phyloP scores from a whole-genome alignment of 371 early-diverging fungal genomes.

The Mortierella sp. region DNA sequence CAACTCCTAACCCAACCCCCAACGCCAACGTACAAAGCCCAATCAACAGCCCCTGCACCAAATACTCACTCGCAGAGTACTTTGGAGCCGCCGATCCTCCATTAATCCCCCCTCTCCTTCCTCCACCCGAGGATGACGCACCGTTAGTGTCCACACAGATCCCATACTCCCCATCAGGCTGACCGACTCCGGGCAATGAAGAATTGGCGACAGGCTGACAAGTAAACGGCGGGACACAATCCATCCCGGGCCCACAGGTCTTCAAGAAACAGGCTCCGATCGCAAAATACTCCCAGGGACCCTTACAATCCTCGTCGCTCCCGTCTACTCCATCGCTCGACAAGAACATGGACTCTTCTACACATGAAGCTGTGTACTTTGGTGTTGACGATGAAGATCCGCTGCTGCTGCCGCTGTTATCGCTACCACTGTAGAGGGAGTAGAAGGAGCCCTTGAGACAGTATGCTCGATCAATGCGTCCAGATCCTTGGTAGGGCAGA shows the following conservation, averaged over 20 bases:
- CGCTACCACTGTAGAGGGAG: not conserved
- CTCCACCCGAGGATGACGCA: not conserved
- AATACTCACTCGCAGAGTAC: constrained; percentile 9
- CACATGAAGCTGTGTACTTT: constrained; percentile 4
- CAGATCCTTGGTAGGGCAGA: not conserved
- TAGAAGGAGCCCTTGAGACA: not conserved
- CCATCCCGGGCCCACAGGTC: not conserved
- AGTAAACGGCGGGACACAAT: not conserved
- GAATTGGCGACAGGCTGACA: not conserved
- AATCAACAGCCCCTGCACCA: constrained; percentile 15
- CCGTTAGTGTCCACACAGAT: constrained; percentile 2
- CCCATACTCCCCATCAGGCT: not conserved
- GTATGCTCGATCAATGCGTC: not conserved
- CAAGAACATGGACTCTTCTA: not conserved
- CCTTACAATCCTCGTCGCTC: not conserved
- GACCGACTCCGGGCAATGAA: not conserved
- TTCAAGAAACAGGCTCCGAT: constrained; percentile 1
- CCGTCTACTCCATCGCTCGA: not conserved
- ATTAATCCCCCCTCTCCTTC: not conserved
- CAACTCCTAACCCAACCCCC: constrained; percentile 16
- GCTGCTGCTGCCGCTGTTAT: not conserved
- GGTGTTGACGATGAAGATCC: not conserved
- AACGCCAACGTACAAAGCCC: constrained; percentile 11
- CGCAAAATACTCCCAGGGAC: constrained; percentile 1
- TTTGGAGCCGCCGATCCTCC: constrained; percentile 5